A percentile compares a stretch with the other conserved stretches of the same genome.
Evolutionary conservation across 2,329 filamentous ascomycete genomes (phyloP).

Genomic region (Nemania diffusa): DNA sequence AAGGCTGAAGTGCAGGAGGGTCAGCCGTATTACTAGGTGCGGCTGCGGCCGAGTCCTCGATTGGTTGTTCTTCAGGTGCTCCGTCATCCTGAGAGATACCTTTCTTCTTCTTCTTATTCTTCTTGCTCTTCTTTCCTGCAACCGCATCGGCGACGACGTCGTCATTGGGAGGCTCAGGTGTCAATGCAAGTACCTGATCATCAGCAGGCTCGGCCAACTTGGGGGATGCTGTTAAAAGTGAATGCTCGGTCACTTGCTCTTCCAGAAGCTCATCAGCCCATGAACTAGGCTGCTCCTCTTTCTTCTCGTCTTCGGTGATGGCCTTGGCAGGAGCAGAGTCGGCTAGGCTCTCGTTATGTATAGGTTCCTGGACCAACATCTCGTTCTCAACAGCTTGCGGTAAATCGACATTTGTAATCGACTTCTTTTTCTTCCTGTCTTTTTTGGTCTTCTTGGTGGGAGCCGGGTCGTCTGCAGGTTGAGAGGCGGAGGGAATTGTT

Average conservation of each 20-base stretch:
- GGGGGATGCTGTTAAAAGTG: background rate
- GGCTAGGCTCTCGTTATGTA: background rate
- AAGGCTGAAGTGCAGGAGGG: background rate
- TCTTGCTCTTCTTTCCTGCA: slow-evolving; percentile 41
- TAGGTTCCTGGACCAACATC: slow-evolving; percentile 28
- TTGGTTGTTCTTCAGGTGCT: background rate
- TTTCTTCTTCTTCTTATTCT: slow-evolving; percentile 28
- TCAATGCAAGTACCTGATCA: background rate
- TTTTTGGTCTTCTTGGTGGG: slow-evolving; percentile 47
- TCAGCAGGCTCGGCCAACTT: background rate
- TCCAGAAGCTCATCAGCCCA: slow-evolving; percentile 1
- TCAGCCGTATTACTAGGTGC: background rate
- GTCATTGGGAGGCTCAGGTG: background rate
- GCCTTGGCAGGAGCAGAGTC: slow-evolving; percentile 26
- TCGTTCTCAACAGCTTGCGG: slow-evolving; percentile 10
- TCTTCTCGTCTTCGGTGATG: slow-evolving; percentile 49
- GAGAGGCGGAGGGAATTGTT: background rate
- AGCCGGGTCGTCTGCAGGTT: slow-evolving; percentile 25
- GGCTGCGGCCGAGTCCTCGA: background rate
- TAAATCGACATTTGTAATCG: slow-evolving; percentile 1
- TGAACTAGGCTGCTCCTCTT: slow-evolving; percentile 39
- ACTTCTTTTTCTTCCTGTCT: slow-evolving; percentile 45
- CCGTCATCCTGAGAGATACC: slow-evolving; percentile 4
- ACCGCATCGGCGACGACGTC: slow-evolving; percentile 17
- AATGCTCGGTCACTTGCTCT: slow-evolving; percentile 2